Evolutionary conservation across 2,329 filamentous ascomycete species (phyloP), one percentile per base, ranked within the genome.

Genomic region (Fusarium pilosicola): DNA sequence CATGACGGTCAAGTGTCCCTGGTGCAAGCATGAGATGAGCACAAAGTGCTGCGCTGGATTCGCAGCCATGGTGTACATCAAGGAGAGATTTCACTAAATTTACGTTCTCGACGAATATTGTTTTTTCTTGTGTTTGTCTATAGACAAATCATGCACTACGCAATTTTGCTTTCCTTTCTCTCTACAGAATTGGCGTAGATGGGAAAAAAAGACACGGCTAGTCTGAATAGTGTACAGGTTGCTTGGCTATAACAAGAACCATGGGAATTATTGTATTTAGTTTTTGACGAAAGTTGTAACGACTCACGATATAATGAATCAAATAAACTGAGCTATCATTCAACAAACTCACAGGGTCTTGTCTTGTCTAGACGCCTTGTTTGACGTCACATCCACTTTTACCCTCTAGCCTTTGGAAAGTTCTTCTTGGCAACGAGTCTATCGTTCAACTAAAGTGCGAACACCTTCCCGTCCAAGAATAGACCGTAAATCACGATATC

Each of bases 1-100:
- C 14, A 91, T 90, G 72, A 88, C 87, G 77, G 88, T 92, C 32
- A 89, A 88, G 73, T 94, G 92, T 79, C 91, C 91, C 14, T 94
- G 92, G 92, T 94, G 92, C 79, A 85, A 85, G 48, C 92, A 94
- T 82, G 87, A 88, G 56, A 93, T 94, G 91, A 91, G 86, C 73
- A 91, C 87, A 20, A 84, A 82, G 65, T 94, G 92, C 81, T 94
- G 92, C 79, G 87, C 91, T 17, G 92, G 91, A 13, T 92, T 92
- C 82, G 89, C 90, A 17, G 89, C 92, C 3, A 85, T 91, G 49
- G 88, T 94, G 8, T 89, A 91, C 70, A 82, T 94, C 75, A 89
- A 89, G 76, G 90, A 93, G 80, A 88, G 88, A 68, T 79, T 92
- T 57, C 89, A 91, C 76, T 85, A 48, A 48, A 78, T 20, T 14